Evolutionary conservation across 345 rosid genomes (phyloP), one percentile per base, ranked within the genome.

Genomic region (Eucalyptus brandiana): DNA sequence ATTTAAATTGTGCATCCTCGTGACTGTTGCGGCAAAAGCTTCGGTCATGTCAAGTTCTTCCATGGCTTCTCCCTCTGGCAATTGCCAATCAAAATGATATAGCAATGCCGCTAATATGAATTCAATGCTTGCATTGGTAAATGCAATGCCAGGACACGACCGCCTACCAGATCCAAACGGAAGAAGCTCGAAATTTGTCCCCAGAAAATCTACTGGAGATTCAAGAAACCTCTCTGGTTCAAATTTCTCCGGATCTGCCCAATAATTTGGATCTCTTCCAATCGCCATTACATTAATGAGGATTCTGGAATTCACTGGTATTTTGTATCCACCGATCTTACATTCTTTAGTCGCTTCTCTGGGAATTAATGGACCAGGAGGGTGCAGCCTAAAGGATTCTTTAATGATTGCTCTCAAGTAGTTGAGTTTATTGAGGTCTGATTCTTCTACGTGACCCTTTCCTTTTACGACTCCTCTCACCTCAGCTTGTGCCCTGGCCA

Each of bases 351-450:
- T 45, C 47, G 81, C 23, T 89, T 90, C 91, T 92, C 92, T 88
- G n/a, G 92, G 90, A 13, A 91, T 16, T 28, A 91, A 24, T 19
- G 94, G 89, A 3, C n/a, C 87, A 6, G 93, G 72, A 76, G 92
- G 93, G 60, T 88, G 92, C 40, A 93, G 40, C 53, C 94, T 88
- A n/a, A 91, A 45, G 21, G 90, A 87, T 87, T 91, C 94, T 67
- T 93, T 92, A 19, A 92, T 80, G 12, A 89, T 88, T 87, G 89
- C 28, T 54, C 88, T 92, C 37, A 91, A 87, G 85, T 87, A 91
- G 6, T 89, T n/a, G 42, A 89, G 87, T 17, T 91, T 50, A 10
- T 89, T 87, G 40, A 88, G 24, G 21, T 83, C 90, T 12, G 86
- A 30, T 47, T 89, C 93, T 30, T 45, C 90, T n/a, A 44, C 16